Evolutionary conservation across 192 early-diverging fungal genomes (phyloP).

Genomic region (Podochytrium sp.): DNA sequence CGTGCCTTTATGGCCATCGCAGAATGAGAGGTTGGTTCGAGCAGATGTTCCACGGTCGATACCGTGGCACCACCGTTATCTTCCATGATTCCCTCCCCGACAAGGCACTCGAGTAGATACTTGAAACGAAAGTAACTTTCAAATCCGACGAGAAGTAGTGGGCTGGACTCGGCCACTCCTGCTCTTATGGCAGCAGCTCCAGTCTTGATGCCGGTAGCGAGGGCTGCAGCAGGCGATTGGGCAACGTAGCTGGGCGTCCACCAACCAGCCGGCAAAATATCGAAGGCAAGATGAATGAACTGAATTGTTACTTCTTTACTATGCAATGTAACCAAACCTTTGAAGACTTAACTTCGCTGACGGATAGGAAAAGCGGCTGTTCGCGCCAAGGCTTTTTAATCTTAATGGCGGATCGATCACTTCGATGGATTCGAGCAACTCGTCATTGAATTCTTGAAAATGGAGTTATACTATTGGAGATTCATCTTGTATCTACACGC

Average conservation of each 20-base stretch:
- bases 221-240: not conserved
- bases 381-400: too few species aligned
- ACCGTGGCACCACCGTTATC: not conserved
- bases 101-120: not conserved
- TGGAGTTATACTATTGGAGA: slow-evolving; percentile 13
- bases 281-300: too few species aligned
- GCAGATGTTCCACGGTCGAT: not conserved
- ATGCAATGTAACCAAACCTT: too few species aligned
- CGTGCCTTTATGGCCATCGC: not conserved
- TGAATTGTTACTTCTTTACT: too few species aligned
- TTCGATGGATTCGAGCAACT: not conserved
- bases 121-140: not conserved
- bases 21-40: not conserved
- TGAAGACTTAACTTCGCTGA: too few species aligned
- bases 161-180: not conserved
- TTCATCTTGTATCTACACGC: slow-evolving; percentile 5
- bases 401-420: not conserved
- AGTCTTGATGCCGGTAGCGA: not conserved
- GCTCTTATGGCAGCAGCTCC: not conserved
- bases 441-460: not conserved
- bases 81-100: not conserved
- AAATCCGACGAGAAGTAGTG: not conserved
- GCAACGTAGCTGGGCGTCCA: not conserved
- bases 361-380: too few species aligned
- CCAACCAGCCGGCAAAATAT: too few species aligned